Evolutionary conservation across 371 early-diverging fungal species (phyloP).

Genomic region (Syncephalis plumigaleata): DNA sequence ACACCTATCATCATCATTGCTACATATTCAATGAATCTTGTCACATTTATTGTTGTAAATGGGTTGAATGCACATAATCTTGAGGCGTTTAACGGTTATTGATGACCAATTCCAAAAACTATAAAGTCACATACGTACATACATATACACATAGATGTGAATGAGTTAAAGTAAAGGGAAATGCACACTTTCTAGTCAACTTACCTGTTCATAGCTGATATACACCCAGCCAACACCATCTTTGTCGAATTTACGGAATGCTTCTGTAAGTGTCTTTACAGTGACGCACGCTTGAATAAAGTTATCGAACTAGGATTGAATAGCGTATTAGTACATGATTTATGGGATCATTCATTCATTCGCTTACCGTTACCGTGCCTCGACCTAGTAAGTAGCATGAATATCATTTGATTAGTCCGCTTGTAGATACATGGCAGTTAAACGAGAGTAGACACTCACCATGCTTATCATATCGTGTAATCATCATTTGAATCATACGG

Average conservation of each 20-base stretch:
- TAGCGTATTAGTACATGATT: too few relatives aligned
- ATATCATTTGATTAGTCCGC: neutral
- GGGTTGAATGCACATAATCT: neutral
- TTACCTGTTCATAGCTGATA: constrained; percentile 34
- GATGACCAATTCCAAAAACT: constrained; percentile 26
- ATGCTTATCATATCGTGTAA: constrained; percentile 39
- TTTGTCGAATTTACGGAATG: constrained; percentile 38
- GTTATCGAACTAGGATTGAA: constrained; percentile 28
- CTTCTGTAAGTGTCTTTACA: constrained; percentile 41
- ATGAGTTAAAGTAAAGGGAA: neutral
- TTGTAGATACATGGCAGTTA: neutral
- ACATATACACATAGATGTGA: neutral
- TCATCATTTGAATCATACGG: constrained; percentile 23
- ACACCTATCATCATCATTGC: too few relatives aligned
- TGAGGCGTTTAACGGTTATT: constrained; percentile 18
- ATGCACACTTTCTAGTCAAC: neutral
- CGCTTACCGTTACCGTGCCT: too few relatives aligned
- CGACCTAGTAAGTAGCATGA: too few relatives aligned
- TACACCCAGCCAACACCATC: constrained; percentile 40
- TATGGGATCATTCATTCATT: too few relatives aligned
- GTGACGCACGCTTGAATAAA: constrained; percentile 54
- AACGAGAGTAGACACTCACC: constrained; percentile 15
- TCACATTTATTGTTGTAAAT: neutral
- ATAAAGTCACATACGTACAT: neutral
- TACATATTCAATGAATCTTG: neutral